Evolutionary conservation across 306 rosid genomes (phyloP), one percentile per base, ranked within the genome.

Genomic region (Abrus pulchellus): DNA sequence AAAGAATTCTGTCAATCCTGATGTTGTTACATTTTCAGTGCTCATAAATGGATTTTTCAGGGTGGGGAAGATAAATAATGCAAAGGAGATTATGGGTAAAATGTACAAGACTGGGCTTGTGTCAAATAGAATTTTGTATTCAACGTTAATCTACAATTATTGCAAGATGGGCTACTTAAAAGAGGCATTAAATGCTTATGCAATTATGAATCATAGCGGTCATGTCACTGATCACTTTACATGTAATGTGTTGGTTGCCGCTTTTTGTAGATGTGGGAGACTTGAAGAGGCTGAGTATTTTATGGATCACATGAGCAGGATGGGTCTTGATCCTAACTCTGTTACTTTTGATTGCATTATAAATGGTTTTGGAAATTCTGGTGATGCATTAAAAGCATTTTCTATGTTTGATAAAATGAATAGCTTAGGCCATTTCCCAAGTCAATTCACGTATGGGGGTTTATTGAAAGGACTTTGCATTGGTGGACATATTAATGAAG

Each of bases 1-100:
- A 57, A 74, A 79, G 69, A 84, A 66, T 82, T 83, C 87, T 48
- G 76, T 85, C 12, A 32, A 47, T 61, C 95, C 92, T 50, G 97
- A 90, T 83, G 69, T 87, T 59, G 55, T 89, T 66, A 88, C 92
- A 66, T 90, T 89, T 89, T 89, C 95, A 1, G 92, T 84, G 79
- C 92, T 92, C n/a, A 88, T 92, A 74, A 90, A 88, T 86, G 97
- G 92, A 78, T 87, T 87, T 81, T 87, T 88, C 74, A 87, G 72
- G 76, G 89, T 12, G 71, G 85, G 90, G 86, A 90, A 84, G 87
- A 52, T 90, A 75, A 88, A 80, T 63, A 83, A 79, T 53, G 95
- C 85, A 28, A 90, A 88, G 85, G 93, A 90, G 88, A 82, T 88
- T 20, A 64, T 90, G 86, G 85, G 93, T 82, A 89, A 82, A 88